Evolutionary conservation across 139 green algal genomes (phyloP), one percentile per base, ranked within the genome.

Genomic region (Coccomyxa sp.): DNA sequence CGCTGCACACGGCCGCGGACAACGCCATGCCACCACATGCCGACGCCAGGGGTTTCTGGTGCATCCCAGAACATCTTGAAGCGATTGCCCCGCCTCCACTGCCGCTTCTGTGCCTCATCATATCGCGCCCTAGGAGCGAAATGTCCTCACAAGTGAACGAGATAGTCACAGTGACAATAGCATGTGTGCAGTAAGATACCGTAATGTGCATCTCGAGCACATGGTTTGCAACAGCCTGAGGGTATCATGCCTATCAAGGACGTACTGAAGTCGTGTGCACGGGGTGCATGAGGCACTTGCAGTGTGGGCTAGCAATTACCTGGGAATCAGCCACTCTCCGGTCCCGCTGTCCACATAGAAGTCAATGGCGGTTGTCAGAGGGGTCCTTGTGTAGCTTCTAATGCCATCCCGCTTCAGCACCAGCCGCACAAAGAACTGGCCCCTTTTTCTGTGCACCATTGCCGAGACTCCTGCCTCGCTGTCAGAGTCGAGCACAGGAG

Each of bases 11-110:
- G 13, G 16, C 38, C 30, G 30, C 58, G 32, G 23, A 80, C 76
- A 14, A 18, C 15, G 0, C 76, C 76, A 14, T 13, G 15, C 30
- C 31, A 80, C 76, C 76, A 80, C 18, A n/a, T 25, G 30, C 76
- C 30, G 14, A 66, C 15, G 23, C 31, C 76, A 25, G 31, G 31
- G 1, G 76, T 28, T 30, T 60, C 38, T 18, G 31, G 31, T 14
- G 18, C 76, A 30, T 80, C 32, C 76, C 76, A 80, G 16, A 59
- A 63, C 76, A 80, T 80, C 30, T 27, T 58, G 38, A 80, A 66
- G 23, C 31, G 27, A 3, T 80, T 31, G 76, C 38, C 38, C 30
- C 30, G 16, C 0, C 76, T 30, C 76, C 76, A 80, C 30, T 25
- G 18, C 16, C 30, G 3, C 7, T 27, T 28, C 16, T 27, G 32